Base-by-base conservation (phyloP, 495 filamentous ascomycete genomes). In the Choiromyces venosus region DNA sequence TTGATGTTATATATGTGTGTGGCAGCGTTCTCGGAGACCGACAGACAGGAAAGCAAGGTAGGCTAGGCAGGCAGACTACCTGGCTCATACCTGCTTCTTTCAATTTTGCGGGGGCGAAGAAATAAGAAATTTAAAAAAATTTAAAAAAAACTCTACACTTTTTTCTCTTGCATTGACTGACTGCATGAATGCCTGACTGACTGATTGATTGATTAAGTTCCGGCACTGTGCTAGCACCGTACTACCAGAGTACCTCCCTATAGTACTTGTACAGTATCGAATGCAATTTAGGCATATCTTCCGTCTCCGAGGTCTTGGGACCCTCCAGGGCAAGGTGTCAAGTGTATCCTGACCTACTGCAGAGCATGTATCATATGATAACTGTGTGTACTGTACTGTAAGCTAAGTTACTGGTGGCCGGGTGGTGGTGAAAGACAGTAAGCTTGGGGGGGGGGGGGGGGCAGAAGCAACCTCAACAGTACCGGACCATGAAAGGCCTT, bases 281-380 rank as follows among this genome's bases (percentile, higher is more conserved):
- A 64, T 52, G 37, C 46, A 35, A 35, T 76, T 76, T 42, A 65
- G 71, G 67, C 19, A 69, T 35, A 39, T 73, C 67, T 61, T 70
- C 74, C 71, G 67, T 25, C 36, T 46, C 66, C 56, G 67, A 70
- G 64, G 38, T 46, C 74, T 76, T 70, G 70, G 71, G 67, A 61
- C 70, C 12, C 64, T 10, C 64, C 38, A 35, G 68, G 68, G 46
- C 40, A 56, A 40, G n/a, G 35, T 16, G 2, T 38, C 14, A n/a
- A 61, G 25, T 1, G 52, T 61, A 61, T 18, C 25, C 52, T 29
- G 6, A 25, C 52, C 33, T 33, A 33, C 33, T 61, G 10, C n/a
- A 56, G 46, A 56, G 46, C 19, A 44, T 5, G n/a, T n/a, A n/a
- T n/a, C n/a, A n/a, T n/a, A n/a, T n/a, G n/a, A n/a, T n/a, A n/a